Evolutionary conservation across 2,329 filamentous ascomycete species (phyloP).

Genomic region (Massarina eburnea): DNA sequence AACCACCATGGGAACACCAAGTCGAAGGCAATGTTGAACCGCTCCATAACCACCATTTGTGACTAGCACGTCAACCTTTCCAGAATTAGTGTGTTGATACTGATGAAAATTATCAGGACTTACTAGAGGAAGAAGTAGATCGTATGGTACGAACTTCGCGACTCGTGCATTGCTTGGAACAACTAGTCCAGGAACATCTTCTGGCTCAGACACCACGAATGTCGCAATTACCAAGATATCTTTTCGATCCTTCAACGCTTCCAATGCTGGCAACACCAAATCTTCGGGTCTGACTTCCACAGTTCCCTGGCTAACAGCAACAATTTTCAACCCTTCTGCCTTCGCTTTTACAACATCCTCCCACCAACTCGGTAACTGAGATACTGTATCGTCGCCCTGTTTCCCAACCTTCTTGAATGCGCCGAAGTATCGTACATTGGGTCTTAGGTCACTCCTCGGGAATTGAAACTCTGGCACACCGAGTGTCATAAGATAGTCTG

Average conservation of each 20-base stretch:
- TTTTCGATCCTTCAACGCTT: constrained; percentile 44
- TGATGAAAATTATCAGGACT: neutral
- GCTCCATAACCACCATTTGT: constrained; percentile 55
- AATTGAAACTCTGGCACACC: constrained; percentile 43
- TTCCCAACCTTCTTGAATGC: constrained; percentile 20
- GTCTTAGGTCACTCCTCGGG: constrained; percentile 38
- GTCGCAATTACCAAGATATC: constrained; percentile 47
- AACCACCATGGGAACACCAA: constrained; percentile 53
- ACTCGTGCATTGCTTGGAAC: constrained; percentile 49
- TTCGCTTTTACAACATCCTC: constrained; percentile 43
- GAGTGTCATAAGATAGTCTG: constrained; percentile 36
- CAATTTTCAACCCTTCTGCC: constrained; percentile 44
- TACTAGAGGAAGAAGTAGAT: constrained; percentile 45
- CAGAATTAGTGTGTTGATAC: neutral
- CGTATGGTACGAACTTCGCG: constrained; percentile 54
- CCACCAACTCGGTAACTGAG: constrained; percentile 51
- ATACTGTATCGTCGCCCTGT: neutral
- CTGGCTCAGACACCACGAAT: constrained; percentile 32
- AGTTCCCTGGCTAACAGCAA: constrained; percentile 55
- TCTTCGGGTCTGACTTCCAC: constrained; percentile 43
- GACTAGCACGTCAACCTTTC: constrained; percentile 46
- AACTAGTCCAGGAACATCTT: constrained; percentile 15
- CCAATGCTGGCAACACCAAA: constrained; percentile 51
- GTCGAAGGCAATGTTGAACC: constrained; percentile 48
- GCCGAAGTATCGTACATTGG: constrained; percentile 49